These are phyloP conservation scores for Eutrema yunnanense DNA, from an alignment of 345 rosid species.

Conservation along the genomic window DNA sequence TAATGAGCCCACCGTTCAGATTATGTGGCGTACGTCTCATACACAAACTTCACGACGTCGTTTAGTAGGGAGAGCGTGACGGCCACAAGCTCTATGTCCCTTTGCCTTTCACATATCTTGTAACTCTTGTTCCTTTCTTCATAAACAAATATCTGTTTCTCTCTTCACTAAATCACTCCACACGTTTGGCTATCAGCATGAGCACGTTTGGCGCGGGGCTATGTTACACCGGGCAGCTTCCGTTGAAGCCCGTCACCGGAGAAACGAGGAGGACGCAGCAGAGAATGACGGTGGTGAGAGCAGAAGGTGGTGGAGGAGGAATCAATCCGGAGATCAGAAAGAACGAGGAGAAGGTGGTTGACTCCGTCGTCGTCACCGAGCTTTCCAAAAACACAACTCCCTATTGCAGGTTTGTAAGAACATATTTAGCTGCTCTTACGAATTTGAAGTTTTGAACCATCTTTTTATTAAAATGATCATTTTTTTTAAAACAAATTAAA, in stretches of 20 bases:
- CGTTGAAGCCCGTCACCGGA: conserved; percentile 8
- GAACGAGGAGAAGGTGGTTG: conserved; percentile 85
- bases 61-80: conserved; percentile 33
- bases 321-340: conserved; percentile 79
- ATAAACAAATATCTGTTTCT: neutral
- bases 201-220: conserved; percentile 20
- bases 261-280: conserved; percentile 20
- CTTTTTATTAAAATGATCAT: neutral
- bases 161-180: conserved; percentile 2
- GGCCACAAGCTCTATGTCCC: conserved; percentile 43
- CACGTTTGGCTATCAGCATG: conserved; percentile 33
- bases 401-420: conserved; percentile 59
- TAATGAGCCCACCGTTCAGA: neutral
- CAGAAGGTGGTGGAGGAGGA: conserved; percentile 50
- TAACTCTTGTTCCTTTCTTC: neutral
- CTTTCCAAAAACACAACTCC: conserved; percentile 80
- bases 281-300: conserved; percentile 51
- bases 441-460: neutral
- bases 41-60: neutral
- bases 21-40: conserved; percentile 4
- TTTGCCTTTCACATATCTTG: conserved; percentile 13
- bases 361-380: conserved; percentile 62
- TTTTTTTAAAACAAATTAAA: no score
- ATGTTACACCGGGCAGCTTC: conserved; percentile 27
- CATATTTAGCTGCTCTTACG: neutral